phyloP scores from a whole-genome alignment of 1,139 yeast genomes.

The Sugiyamaella japonica region DNA sequence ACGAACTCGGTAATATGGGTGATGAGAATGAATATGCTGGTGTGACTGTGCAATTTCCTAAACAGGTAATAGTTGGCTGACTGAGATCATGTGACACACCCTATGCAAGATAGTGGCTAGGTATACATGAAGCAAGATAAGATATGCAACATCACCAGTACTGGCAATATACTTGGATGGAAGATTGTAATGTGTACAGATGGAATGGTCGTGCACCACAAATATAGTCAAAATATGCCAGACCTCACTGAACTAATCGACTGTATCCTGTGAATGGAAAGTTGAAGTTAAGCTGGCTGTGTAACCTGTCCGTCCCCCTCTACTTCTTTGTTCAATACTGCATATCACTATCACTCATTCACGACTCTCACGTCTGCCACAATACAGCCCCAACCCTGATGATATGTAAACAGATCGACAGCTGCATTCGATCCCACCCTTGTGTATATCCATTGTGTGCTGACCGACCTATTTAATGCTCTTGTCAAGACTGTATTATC shows the following conservation, averaged over 20 bases:
- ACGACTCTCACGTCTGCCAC: too few relatives aligned
- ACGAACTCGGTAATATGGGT: not conserved
- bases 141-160: not conserved
- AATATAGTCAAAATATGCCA: too few relatives aligned
- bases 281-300: not conserved
- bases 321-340: too few relatives aligned
- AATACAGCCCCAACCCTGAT: not conserved
- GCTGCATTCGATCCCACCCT: not conserved
- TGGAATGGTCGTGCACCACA: too few relatives aligned
- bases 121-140: not conserved
- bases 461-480: too few relatives aligned
- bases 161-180: too few relatives aligned
- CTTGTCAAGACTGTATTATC: too few relatives aligned
- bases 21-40: not conserved
- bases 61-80: not conserved
- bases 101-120: slow-evolving; percentile 1
- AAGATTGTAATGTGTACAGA: not conserved
- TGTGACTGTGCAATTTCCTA: slow-evolving; percentile 9
- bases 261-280: too few relatives aligned
- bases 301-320: too few relatives aligned
- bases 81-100: not conserved
- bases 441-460: too few relatives aligned
- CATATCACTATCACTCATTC: too few relatives aligned
- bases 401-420: slow-evolving; percentile 11
- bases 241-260: too few relatives aligned